Evolutionary conservation across 1,284 basidiomycete species (phyloP).

Genomic region (Blastosporella zonata): DNA sequence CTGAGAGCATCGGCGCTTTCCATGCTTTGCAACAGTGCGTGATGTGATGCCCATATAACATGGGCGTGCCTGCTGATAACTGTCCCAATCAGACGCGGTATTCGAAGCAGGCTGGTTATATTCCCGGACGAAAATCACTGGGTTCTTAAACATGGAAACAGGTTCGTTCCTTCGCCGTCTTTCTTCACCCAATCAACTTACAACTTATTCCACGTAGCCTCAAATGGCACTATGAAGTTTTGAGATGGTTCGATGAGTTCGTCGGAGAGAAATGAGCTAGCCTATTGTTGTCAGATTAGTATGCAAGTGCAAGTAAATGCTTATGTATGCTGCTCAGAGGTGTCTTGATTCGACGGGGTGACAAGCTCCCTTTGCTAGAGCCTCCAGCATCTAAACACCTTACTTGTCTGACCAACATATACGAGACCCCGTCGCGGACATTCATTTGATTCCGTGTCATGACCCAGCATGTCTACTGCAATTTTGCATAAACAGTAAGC

Average conservation of each 20-base stretch:
- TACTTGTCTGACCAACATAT: too few species aligned
- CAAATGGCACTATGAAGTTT: conserved; percentile 88
- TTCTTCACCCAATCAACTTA: background rate
- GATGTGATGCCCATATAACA: conserved; percentile 23
- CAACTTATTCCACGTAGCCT: conserved; percentile 43
- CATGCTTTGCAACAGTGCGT: conserved; percentile 77
- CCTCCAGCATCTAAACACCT: too few species aligned
- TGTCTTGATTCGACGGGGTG: too few species aligned
- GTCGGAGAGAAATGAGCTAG: conserved; percentile 43
- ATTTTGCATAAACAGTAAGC: too few species aligned
- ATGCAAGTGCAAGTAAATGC: too few species aligned
- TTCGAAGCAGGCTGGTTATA: conserved; percentile 82
- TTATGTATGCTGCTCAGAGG: too few species aligned
- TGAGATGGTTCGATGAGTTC: conserved; percentile 82
- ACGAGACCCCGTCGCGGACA: too few species aligned
- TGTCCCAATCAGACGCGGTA: conserved; percentile 48
- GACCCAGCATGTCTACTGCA: too few species aligned
- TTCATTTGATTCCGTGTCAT: too few species aligned
- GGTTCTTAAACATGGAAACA: conserved; percentile 78
- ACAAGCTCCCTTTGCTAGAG: too few species aligned
- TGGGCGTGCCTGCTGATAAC: conserved; percentile 7
- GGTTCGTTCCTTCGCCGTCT: conserved; percentile 34
- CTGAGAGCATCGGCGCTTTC: conserved; percentile 80
- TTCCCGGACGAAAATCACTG: conserved; percentile 96
- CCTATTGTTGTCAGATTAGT: background rate